Percentiles rank a stretch among this genome's conserved stretches.
Conservation (phyloP, 1,284 basidiomycete genomes). For the Ustilago curta region DNA sequence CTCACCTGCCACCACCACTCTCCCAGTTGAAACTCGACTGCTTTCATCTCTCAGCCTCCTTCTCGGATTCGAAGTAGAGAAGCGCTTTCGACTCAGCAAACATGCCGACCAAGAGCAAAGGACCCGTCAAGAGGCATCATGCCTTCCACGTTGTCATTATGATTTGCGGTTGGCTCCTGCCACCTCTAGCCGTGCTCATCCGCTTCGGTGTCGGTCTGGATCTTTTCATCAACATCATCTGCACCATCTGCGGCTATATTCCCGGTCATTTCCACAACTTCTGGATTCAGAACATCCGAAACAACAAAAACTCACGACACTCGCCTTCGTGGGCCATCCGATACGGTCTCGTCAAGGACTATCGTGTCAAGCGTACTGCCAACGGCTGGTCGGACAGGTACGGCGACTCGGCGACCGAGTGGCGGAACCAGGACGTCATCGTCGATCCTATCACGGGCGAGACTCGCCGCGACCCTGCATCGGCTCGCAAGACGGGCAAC, state of each 20-base stretch:
- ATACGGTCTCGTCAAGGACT: constrained; percentile 57
- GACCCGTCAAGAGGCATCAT: constrained; percentile 74
- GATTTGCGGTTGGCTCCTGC: constrained; percentile 55
- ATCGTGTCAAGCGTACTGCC: constrained; percentile 47
- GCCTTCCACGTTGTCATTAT: constrained; percentile 81
- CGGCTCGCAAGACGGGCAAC: constrained; percentile 41
- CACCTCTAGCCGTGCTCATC: constrained; percentile 80
- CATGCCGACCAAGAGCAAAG: constrained; percentile 33
- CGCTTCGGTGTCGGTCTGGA: constrained; percentile 92
- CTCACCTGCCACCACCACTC: not conserved
- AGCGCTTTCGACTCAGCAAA: not conserved
- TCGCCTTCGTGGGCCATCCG: constrained; percentile 91
- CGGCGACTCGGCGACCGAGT: constrained; percentile 38
- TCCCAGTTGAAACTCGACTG: not conserved
- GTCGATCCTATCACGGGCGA: constrained; percentile 57
- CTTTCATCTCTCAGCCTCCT: not conserved
- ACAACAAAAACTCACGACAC: constrained; percentile 89
- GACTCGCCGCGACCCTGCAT: constrained; percentile 41
- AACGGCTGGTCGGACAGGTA: constrained; percentile 57
- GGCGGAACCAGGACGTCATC: constrained; percentile 45
- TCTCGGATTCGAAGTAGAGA: no score
- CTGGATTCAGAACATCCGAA: constrained; percentile 90
- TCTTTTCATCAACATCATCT: constrained; percentile 89
- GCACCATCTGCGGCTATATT: constrained; percentile 82
- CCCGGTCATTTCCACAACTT: constrained; percentile 82